phyloP scores from a whole-genome alignment of 768 basidiomycete species.

The Crepidotus variabilis region DNA sequence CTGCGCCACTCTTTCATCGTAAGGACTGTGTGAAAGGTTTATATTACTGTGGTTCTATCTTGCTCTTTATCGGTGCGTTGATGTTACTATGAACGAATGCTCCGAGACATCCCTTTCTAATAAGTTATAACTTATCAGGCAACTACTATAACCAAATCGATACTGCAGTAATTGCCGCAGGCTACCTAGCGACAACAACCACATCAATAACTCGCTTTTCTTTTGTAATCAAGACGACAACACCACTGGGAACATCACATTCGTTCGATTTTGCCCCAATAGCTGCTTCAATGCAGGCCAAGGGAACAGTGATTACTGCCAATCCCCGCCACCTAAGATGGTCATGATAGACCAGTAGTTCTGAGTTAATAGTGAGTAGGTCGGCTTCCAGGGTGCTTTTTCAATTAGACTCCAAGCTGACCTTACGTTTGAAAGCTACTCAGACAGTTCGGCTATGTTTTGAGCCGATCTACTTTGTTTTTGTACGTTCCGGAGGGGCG shows the following conservation, averaged over 20 bases:
- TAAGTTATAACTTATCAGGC: background rate
- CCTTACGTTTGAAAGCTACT: no score
- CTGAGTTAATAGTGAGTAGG: no score
- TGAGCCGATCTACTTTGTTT: no score
- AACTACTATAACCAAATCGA: constrained; percentile 1
- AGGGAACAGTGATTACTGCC: background rate
- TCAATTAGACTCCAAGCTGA: no score
- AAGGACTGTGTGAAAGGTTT: background rate
- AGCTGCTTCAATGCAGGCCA: background rate
- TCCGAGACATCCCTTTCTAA: no score
- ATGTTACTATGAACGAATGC: background rate
- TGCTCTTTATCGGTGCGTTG: background rate
- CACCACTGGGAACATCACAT: background rate
- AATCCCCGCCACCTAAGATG: no score
- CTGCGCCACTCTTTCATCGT: background rate
- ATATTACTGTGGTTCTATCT: background rate
- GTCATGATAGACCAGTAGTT: no score
- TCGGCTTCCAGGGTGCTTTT: no score
- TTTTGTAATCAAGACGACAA: background rate
- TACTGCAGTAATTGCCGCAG: background rate
- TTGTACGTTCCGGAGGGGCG: no score
- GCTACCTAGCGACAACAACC: background rate
- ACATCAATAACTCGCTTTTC: background rate
- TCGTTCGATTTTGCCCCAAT: background rate
- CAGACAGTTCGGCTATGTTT: no score